phyloP scores from a whole-genome alignment of 1,284 basidiomycete genomes.

The Malassezia cuniculi region DNA sequence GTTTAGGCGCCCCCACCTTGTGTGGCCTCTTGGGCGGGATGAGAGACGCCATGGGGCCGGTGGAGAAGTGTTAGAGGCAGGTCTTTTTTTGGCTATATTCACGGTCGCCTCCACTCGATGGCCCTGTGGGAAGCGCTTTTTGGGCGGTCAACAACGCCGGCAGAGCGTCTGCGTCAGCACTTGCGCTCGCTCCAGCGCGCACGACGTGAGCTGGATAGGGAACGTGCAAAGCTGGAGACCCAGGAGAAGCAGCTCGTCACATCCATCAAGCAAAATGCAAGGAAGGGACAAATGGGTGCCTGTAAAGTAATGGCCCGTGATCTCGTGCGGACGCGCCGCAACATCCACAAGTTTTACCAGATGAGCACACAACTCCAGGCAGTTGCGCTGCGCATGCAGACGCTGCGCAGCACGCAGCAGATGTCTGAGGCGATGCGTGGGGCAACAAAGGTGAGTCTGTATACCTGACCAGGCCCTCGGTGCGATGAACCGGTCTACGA shows the following conservation, averaged over 20 bases:
- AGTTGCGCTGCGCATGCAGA: slow-evolving; percentile 87
- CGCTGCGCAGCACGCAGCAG: slow-evolving; percentile 87
- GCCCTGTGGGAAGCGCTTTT: slow-evolving; percentile 50
- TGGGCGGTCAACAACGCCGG: slow-evolving; percentile 81
- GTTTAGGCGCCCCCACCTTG: slow-evolving; percentile 38
- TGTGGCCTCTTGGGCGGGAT: slow-evolving; percentile 37
- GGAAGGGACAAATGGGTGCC: slow-evolving; percentile 69
- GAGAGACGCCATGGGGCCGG: slow-evolving; percentile 24
- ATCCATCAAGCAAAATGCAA: slow-evolving; percentile 94
- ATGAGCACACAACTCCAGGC: slow-evolving; percentile 98
- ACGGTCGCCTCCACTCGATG: slow-evolving; percentile 6
- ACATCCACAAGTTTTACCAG: slow-evolving; percentile 95
- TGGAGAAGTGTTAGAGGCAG: neutral
- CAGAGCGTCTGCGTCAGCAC: slow-evolving; percentile 87
- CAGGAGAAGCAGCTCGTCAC: slow-evolving; percentile 53
- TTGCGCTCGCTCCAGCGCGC: slow-evolving; percentile 90
- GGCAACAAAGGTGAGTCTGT: slow-evolving; percentile 61
- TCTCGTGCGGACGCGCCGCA: slow-evolving; percentile 82
- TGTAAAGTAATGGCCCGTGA: slow-evolving; percentile 99
- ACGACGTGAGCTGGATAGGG: slow-evolving; percentile 89
- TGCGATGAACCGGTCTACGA: slow-evolving; percentile 89
- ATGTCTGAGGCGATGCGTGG: slow-evolving; percentile 99
- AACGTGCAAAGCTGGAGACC: slow-evolving; percentile 82
- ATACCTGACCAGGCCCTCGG: slow-evolving; percentile 63
- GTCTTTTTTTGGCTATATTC: slow-evolving; percentile 1